Base-by-base conservation (phyloP, 2,329 filamentous ascomycete species). In the Blastomyces silverae region DNA sequence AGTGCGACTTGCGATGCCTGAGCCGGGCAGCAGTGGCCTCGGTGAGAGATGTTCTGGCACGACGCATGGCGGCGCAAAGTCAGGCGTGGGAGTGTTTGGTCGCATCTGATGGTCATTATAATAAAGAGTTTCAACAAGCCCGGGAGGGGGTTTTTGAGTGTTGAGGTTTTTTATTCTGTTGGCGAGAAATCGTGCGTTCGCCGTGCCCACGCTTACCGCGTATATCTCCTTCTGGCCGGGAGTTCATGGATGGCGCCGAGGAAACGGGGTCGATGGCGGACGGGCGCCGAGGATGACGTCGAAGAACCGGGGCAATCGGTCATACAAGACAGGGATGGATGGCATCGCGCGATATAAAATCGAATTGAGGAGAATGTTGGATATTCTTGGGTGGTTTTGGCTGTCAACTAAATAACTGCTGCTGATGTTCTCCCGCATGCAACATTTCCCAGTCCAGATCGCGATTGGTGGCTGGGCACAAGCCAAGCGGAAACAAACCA, bases 161-260 rank as follows among this genome's bases (percentile, higher is more conserved):
- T 39, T 37, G 31, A 15, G 56, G 37, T 50, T 46, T 31, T 62
- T 64, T n/a, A n/a, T n/a, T n/a, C 25, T 42, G 37, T 55, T 57
- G 63, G 55, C 20, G 62, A 55, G 58, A 42, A 59, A 46, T 34
- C 17, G 65, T 62, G 64, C 44, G 64, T 63, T 67, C 66, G 68
- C 72, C 76, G 77, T 78, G 75, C 76, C 77, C 73, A 77, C 71
- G 73, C 73, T 76, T 79, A 79, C 77, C 67, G 76, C 77, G 77
- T 78, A 79, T 71, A 76, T 78, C 73, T 78, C 76, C 76, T 78
- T 78, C 77, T 78, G 76, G 71, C 73, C 74, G 73, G 66, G 61
- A 66, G 68, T 66, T 66, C 64, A 67, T 69, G 67, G 67, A 66
- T 59, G 17, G 63, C 64, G 62, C 63, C 65, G 64, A 65, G 62